Percentiles rank a stretch among this genome's conserved stretches.
These are phyloP conservation scores for Saccharomycopsis sp. DNA, from an alignment of 805 yeast species.

Conservation along the genomic window DNA sequence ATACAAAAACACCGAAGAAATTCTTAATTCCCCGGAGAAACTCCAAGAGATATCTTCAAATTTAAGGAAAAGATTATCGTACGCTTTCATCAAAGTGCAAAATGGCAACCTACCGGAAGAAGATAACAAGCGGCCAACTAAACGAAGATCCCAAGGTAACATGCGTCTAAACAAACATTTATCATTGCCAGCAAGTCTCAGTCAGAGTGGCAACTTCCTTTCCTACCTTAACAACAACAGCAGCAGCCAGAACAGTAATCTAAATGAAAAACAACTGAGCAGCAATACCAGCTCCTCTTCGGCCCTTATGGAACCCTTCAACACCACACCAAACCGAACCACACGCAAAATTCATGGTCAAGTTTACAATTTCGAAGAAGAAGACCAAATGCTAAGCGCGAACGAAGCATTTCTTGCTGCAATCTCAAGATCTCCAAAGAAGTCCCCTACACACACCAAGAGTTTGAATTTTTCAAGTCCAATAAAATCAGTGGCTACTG, in stretches of 20 bases:
- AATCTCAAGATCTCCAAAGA: slow-evolving; percentile 13
- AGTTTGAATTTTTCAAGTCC: not conserved
- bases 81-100: slow-evolving; percentile 27
- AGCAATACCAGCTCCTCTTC: not conserved
- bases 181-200: slow-evolving; percentile 13
- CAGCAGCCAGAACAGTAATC: too few species aligned
- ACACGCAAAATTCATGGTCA: not conserved
- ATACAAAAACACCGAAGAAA: slow-evolving; percentile 11
- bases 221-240: too few species aligned
- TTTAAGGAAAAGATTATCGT: slow-evolving; percentile 24
- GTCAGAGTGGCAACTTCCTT: slow-evolving; percentile 7
- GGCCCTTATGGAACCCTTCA: slow-evolving; percentile 20
- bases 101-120: slow-evolving; percentile 19
- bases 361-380: slow-evolving; percentile 18
- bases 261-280: too few species aligned
- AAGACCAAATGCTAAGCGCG: slow-evolving; percentile 18
- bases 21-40: slow-evolving; percentile 19
- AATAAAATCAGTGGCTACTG: not conserved
- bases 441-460: not conserved
- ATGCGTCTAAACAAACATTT: slow-evolving; percentile 14
- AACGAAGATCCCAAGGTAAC: slow-evolving; percentile 6
- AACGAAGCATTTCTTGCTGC: slow-evolving; percentile 21
- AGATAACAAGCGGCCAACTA: not conserved
- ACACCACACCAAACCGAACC: slow-evolving; percentile 11
- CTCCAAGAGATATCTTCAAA: slow-evolving; percentile 23